These are phyloP conservation scores for Hysterangium stoloniferum DNA, from an alignment of 768 basidiomycete species.

Conservation along the genomic window DNA sequence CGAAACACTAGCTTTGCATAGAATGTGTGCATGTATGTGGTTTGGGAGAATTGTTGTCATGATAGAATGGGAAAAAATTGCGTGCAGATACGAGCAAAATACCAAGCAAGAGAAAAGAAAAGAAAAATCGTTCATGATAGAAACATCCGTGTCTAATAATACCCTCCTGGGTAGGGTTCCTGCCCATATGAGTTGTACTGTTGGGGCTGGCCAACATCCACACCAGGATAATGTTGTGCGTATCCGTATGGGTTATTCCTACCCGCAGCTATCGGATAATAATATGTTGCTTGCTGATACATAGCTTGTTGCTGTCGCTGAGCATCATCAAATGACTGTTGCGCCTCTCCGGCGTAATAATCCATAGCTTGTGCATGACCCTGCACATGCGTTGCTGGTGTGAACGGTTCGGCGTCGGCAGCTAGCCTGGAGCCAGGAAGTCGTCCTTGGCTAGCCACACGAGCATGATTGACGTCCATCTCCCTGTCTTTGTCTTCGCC, in stretches of 20 bases:
- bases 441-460: constrained; percentile 27
- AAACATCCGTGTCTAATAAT: not conserved
- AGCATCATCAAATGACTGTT: not conserved
- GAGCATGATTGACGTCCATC: constrained; percentile 19
- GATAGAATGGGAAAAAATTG: not conserved
- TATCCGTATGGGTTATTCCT: constrained; percentile 42
- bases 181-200: constrained; percentile 62
- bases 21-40: not conserved
- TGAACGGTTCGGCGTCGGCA: constrained; percentile 41
- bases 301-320: constrained; percentile 36
- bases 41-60: not conserved
- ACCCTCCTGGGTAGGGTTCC: constrained; percentile 40
- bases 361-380: constrained; percentile 9
- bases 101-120: not conserved
- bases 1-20: not conserved
- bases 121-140: not conserved
- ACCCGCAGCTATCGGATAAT: constrained; percentile 51
- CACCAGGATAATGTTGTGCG: constrained; percentile 2
- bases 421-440: constrained; percentile 6
- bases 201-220: constrained; percentile 32
- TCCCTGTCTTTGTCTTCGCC: constrained; percentile 25
- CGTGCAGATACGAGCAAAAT: no score
- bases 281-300: constrained; percentile 65
- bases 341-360: constrained; percentile 6
- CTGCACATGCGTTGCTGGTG: constrained; percentile 24